These are phyloP conservation scores for Rubia balearica DNA, from an alignment of 305 asterid genomes.

Conservation along the genomic window DNA sequence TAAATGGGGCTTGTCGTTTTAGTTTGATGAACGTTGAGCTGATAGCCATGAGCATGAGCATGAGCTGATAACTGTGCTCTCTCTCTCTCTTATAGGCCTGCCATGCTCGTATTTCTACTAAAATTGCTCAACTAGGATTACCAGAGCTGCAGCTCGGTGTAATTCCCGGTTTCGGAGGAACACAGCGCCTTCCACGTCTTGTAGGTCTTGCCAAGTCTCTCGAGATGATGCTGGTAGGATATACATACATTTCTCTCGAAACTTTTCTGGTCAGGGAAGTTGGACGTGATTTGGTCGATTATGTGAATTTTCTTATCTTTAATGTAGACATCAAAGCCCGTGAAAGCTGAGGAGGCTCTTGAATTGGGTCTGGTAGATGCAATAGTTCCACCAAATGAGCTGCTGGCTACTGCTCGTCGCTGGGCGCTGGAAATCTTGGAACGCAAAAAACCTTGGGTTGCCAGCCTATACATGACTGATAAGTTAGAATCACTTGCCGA, in stretches of 20 bases:
- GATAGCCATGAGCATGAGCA: slow-evolving; percentile 9
- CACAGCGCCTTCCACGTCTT: slow-evolving; percentile 99
- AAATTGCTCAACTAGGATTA: slow-evolving; percentile 81
- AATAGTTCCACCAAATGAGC: slow-evolving; percentile 57
- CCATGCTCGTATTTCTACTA: slow-evolving; percentile 91
- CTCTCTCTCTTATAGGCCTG: slow-evolving; percentile 60
- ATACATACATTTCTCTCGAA: slow-evolving; percentile 8
- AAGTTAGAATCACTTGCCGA: slow-evolving; percentile 89
- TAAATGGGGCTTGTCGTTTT: slow-evolving; percentile 14
- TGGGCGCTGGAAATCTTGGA: slow-evolving; percentile 91
- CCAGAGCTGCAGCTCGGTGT: slow-evolving; percentile 96
- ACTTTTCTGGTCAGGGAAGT: background rate
- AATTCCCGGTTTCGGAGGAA: slow-evolving; percentile 97
- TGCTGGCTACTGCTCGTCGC: slow-evolving; percentile 64
- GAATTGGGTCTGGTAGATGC: slow-evolving; percentile 92
- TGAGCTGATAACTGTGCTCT: slow-evolving; percentile 17
- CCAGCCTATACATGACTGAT: slow-evolving; percentile 74
- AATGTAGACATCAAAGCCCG: slow-evolving; percentile 78
- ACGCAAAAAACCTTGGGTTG: slow-evolving; percentile 67
- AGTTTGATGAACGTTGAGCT: slow-evolving; percentile 11
- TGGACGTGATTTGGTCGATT: background rate
- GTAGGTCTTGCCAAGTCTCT: slow-evolving; percentile 93
- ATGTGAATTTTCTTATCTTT: slow-evolving; percentile 15
- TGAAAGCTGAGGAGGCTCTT: slow-evolving; percentile 87
- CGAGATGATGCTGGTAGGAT: slow-evolving; percentile 93